Evolutionary conservation across 2,329 filamentous ascomycete species (phyloP).

Genomic region (Dryadomyces sulphureus): DNA sequence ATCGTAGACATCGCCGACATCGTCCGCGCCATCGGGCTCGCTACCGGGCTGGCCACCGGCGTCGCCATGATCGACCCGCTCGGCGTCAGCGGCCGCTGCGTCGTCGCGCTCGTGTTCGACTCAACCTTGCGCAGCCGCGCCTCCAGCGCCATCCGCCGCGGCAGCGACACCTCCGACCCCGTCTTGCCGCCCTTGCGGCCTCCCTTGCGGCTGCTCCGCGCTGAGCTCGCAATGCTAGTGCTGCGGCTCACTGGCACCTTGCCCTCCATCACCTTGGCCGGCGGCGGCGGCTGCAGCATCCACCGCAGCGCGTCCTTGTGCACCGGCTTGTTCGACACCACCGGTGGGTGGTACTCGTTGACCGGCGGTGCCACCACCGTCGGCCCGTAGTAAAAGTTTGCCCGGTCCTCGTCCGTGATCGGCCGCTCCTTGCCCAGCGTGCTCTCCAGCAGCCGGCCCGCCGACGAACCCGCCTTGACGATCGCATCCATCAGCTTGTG

Average conservation of each 20-base stretch:
- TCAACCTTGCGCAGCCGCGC: constrained; percentile 6
- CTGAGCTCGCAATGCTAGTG: constrained; percentile 38
- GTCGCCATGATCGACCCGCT: constrained; percentile 14
- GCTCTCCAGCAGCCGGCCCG: constrained; percentile 37
- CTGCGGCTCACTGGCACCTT: constrained; percentile 57
- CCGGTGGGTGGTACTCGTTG: constrained; percentile 74
- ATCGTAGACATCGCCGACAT: constrained; percentile 6
- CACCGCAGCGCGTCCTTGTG: constrained; percentile 61
- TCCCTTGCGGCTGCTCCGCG: constrained; percentile 26
- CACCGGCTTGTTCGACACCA: constrained; percentile 60
- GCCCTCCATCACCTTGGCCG: constrained; percentile 80
- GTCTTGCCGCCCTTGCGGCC: neutral
- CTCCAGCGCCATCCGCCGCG: constrained; percentile 7
- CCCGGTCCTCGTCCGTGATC: constrained; percentile 32
- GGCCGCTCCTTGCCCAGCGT: constrained; percentile 31
- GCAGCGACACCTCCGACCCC: constrained; percentile 7
- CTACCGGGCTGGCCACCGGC: neutral
- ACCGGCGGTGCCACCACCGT: constrained; percentile 51
- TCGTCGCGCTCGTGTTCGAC: constrained; percentile 5
- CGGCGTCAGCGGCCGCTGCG: neutral
- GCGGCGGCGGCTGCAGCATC: constrained; percentile 90
- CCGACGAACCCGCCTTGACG: constrained; percentile 41
- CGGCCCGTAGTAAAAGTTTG: constrained; percentile 46
- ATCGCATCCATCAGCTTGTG: constrained; percentile 44
- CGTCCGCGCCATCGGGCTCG: constrained; percentile 12